Conservation (phyloP, 345 rosid genomes). For the Lumnitzera littorea region DNA sequence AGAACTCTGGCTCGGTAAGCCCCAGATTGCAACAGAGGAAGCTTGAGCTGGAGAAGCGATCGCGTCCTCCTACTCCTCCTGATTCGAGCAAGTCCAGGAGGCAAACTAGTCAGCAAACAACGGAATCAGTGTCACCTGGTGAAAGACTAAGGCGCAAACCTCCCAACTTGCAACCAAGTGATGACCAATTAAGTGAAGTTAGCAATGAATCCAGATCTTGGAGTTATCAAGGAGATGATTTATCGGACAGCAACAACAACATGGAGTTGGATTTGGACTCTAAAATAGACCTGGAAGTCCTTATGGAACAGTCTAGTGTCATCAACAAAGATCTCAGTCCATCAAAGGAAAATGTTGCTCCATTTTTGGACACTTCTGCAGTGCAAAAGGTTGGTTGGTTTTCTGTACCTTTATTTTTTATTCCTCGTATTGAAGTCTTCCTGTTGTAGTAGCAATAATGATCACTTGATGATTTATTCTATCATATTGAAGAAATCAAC, state of each 20-base stretch:
- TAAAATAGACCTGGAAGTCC: slow-evolving; percentile 27
- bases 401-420: neutral
- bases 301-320: slow-evolving; percentile 32
- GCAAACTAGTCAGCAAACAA: slow-evolving; percentile 28
- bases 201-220: slow-evolving; percentile 65
- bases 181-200: slow-evolving; percentile 68
- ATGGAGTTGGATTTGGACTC: slow-evolving; percentile 11
- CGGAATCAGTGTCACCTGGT: slow-evolving; percentile 53
- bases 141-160: slow-evolving; percentile 43
- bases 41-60: slow-evolving; percentile 55
- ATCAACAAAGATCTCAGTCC: slow-evolving; percentile 29
- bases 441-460: slow-evolving; percentile 2
- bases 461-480: slow-evolving; percentile 11
- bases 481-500: slow-evolving; percentile 36
- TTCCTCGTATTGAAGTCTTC: too few relatives aligned
- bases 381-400: neutral
- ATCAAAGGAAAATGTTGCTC: slow-evolving; percentile 38
- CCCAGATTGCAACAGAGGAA: slow-evolving; percentile 81
- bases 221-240: slow-evolving; percentile 49
- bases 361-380: slow-evolving; percentile 1
- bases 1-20: slow-evolving; percentile 63
- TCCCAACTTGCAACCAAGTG: slow-evolving; percentile 35
- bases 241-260: slow-evolving; percentile 38
- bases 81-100: slow-evolving; percentile 57
- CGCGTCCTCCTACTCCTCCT: slow-evolving; percentile 85